phyloP scores from a whole-genome alignment of 768 basidiomycete species.

The Mycena epipterygia region DNA sequence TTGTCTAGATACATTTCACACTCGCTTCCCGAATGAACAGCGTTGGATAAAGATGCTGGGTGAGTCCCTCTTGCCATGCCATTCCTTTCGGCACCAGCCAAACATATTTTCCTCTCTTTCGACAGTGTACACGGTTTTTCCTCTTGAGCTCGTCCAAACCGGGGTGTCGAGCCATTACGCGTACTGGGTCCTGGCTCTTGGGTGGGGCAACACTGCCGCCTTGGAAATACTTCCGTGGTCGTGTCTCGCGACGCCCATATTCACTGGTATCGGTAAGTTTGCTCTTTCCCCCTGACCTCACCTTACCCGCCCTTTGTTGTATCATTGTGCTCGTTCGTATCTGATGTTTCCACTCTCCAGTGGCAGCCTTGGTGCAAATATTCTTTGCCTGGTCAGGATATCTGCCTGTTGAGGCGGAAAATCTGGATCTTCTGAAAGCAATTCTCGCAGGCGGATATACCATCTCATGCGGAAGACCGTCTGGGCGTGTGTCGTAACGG shows the following conservation, averaged over 20 bases:
- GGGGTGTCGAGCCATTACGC: conserved; percentile 37
- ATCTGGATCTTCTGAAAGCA: background rate
- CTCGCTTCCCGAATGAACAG: conserved; percentile 17
- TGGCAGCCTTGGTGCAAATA: conserved; percentile 16
- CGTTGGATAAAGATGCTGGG: conserved; percentile 11
- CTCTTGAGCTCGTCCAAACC: conserved; percentile 39
- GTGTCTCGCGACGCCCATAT: conserved; percentile 30
- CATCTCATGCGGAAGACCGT: conserved; percentile 16
- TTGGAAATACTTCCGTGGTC: conserved; percentile 38
- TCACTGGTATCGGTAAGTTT: conserved; percentile 37
- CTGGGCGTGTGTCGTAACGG: background rate
- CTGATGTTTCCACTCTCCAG: background rate
- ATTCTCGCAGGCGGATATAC: conserved; percentile 20
- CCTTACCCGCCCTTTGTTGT: too few species aligned
- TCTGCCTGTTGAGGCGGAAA: too few species aligned
- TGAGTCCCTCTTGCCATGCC: background rate
- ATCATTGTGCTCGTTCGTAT: too few species aligned
- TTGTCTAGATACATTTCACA: conserved; percentile 14
- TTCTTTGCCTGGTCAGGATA: conserved; percentile 23
- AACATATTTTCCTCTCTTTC: too few species aligned
- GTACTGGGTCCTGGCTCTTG: conserved; percentile 32
- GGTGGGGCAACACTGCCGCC: conserved; percentile 35
- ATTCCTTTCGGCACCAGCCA: background rate
- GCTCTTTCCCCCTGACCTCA: background rate
- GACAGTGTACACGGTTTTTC: conserved; percentile 28